Percentiles rank a stretch among this genome's conserved stretches.
Evolutionary conservation across 805 yeast genomes (phyloP).

Genomic region (Torulaspora franciscae): DNA sequence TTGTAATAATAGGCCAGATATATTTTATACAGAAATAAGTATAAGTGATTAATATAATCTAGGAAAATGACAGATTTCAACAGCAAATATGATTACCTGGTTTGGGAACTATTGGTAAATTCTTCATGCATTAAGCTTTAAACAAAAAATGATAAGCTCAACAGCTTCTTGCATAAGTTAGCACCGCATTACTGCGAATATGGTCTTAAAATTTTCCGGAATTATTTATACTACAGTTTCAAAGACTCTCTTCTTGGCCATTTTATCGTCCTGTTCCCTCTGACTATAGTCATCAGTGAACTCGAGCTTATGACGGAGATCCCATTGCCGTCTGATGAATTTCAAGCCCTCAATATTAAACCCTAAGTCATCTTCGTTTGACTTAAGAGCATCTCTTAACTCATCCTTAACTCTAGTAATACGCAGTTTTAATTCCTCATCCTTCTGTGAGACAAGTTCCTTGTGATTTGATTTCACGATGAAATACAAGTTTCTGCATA

Average conservation of each 20-base stretch:
- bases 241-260: slow-evolving; percentile 68
- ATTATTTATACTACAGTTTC: slow-evolving; percentile 42
- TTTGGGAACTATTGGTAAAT: too few relatives aligned
- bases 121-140: too few relatives aligned
- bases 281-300: slow-evolving; percentile 66
- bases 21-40: background rate
- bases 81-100: too few relatives aligned
- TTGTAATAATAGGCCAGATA: slow-evolving; percentile 2
- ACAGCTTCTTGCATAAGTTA: too few relatives aligned
- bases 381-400: slow-evolving; percentile 52
- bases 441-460: slow-evolving; percentile 70
- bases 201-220: too few relatives aligned
- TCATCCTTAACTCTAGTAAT: slow-evolving; percentile 58
- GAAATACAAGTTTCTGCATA: slow-evolving; percentile 74
- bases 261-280: slow-evolving; percentile 47
- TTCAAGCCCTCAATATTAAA: slow-evolving; percentile 79
- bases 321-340: slow-evolving; percentile 74
- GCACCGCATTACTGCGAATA: too few relatives aligned
- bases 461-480: slow-evolving; percentile 66
- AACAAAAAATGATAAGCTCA: too few relatives aligned
- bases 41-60: background rate
- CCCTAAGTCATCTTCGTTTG: slow-evolving; percentile 61
- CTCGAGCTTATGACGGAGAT: slow-evolving; percentile 63
- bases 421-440: slow-evolving; percentile 57
- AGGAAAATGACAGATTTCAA: too few relatives aligned